Conservation (phyloP, 2,329 filamentous ascomycete genomes). For the Aspergillus novofumigatus region DNA sequence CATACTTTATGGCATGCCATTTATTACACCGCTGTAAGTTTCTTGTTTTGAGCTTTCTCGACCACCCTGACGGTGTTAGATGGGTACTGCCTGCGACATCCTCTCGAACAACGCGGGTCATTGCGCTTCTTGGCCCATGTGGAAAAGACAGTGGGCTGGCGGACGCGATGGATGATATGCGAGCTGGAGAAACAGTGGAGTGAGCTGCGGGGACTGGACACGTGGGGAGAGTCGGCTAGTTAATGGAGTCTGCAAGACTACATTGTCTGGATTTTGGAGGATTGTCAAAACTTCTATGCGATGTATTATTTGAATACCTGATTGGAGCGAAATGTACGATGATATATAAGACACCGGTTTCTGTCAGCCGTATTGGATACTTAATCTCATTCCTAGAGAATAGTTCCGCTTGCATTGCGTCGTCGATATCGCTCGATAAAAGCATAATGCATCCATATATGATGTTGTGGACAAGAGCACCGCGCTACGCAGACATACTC, state of each 20-base stretch:
- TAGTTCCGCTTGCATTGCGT: not conserved
- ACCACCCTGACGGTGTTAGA: constrained; percentile 15
- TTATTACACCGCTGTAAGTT: constrained; percentile 30
- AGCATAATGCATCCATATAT: not conserved
- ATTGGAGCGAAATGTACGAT: not conserved
- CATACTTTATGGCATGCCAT: constrained; percentile 32
- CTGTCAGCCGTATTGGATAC: too few species aligned
- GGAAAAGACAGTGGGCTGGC: constrained; percentile 29
- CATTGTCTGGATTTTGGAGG: too few species aligned
- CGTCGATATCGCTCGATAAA: not conserved
- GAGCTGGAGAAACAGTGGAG: constrained; percentile 28
- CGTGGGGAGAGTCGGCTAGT: constrained; percentile 1
- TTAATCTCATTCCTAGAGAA: not conserved
- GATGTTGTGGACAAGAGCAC: not conserved
- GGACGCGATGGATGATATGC: constrained; percentile 27
- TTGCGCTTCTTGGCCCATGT: constrained; percentile 24
- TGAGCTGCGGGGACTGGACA: constrained; percentile 21
- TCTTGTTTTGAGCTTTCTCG: not conserved
- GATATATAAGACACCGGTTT: too few species aligned
- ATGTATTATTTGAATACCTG: not conserved
- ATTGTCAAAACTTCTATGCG: not conserved
- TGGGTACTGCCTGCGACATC: constrained; percentile 29
- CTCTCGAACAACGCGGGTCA: constrained; percentile 25
- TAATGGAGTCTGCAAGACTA: too few species aligned
- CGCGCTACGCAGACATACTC: constrained; percentile 11